These are phyloP conservation scores for Centrapalus pauciflorus DNA, from an alignment of 129 eudicot species.

Conservation along the genomic window DNA sequence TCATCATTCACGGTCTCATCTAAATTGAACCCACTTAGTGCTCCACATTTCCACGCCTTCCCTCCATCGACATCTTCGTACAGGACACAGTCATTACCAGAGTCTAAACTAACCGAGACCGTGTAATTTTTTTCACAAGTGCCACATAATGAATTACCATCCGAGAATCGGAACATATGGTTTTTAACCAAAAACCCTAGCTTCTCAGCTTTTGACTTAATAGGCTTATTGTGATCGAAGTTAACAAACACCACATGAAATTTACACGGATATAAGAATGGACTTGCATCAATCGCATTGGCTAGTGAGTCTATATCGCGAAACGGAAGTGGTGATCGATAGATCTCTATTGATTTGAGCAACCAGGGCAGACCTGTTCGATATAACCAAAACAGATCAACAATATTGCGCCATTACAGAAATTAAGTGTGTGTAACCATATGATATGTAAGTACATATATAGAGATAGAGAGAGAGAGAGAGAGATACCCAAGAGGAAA, in stretches of 20 bases:
- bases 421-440: not conserved
- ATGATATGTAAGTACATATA: not conserved
- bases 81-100: constrained; percentile 30
- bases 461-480: not conserved
- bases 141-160: constrained; percentile 46
- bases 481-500: constrained; percentile 58
- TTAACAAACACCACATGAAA: constrained; percentile 61
- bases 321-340: constrained; percentile 84
- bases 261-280: constrained; percentile 54
- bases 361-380: constrained; percentile 68
- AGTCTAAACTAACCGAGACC: constrained; percentile 58
- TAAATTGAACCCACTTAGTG: constrained; percentile 18
- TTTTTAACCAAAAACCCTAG: constrained; percentile 44
- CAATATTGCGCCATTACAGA: not conserved
- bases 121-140: constrained; percentile 46
- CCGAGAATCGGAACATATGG: constrained; percentile 45
- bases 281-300: constrained; percentile 45
- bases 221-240: constrained; percentile 21
- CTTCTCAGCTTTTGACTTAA: constrained; percentile 25
- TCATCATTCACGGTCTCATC: constrained; percentile 40
- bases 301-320: constrained; percentile 59
- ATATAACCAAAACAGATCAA: constrained; percentile 1
- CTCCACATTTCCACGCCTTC: constrained; percentile 54
- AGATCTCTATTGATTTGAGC: constrained; percentile 87
- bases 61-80: constrained; percentile 5